phyloP scores from a whole-genome alignment of 2,329 filamentous ascomycete species.

The Fusarium illudens region DNA sequence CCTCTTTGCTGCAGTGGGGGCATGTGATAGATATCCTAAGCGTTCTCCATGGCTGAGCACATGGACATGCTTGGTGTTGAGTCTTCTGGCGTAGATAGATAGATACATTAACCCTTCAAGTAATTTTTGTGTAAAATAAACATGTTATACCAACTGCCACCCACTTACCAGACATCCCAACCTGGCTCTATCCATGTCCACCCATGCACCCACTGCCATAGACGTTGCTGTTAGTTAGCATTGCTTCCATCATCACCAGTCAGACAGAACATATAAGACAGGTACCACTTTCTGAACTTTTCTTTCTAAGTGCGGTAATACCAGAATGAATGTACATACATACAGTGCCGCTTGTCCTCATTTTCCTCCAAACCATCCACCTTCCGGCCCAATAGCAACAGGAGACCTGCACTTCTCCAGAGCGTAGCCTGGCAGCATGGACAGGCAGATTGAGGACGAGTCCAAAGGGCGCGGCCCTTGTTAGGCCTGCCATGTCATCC shows the following conservation, averaged over 20 bases:
- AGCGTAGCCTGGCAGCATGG: constrained; percentile 7
- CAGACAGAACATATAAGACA: neutral
- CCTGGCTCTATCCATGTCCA: neutral
- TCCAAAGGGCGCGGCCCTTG: constrained; percentile 18
- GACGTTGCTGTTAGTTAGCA: too few relatives aligned
- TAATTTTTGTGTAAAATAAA: too few relatives aligned
- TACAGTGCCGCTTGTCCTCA: constrained; percentile 28
- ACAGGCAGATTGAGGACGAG: neutral
- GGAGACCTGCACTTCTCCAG: constrained; percentile 49
- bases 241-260: neutral
- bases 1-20: neutral
- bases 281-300: constrained; percentile 14
- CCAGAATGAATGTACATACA: constrained; percentile 15
- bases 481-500: constrained; percentile 12
- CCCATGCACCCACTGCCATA: neutral
- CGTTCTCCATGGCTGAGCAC: neutral
- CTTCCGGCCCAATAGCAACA: constrained; percentile 17
- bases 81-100: neutral
- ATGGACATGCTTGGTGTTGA: neutral
- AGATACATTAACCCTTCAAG: too few relatives aligned
- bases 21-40: too few relatives aligned
- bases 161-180: too few relatives aligned
- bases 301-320: constrained; percentile 18
- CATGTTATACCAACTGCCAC: too few relatives aligned
- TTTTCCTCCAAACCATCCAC: constrained; percentile 12